Evolutionary conservation across 1,139 yeast genomes (phyloP).

Genomic region (Yamadazyma oceani): DNA sequence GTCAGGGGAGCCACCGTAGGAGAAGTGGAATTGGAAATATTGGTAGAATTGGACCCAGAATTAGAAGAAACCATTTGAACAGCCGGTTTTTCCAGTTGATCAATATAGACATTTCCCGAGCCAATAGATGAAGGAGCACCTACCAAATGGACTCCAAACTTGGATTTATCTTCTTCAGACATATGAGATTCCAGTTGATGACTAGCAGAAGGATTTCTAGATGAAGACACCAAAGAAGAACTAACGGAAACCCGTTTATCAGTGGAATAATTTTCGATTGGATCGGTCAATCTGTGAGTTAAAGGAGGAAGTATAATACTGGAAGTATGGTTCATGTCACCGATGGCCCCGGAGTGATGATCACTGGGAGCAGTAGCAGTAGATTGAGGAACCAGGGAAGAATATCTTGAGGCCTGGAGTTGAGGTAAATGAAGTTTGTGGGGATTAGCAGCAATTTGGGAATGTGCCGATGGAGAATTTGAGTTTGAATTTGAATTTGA

Average conservation of each 20-base stretch:
- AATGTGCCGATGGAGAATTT: neutral
- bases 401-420: neutral
- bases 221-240: slow-evolving; percentile 12
- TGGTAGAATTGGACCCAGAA: neutral
- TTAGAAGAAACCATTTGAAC: slow-evolving; percentile 1
- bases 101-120: neutral
- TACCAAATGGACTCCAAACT: no score
- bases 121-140: slow-evolving; percentile 2
- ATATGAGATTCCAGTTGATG: no score
- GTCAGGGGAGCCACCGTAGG: neutral
- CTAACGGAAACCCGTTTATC: slow-evolving; percentile 15
- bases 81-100: neutral
- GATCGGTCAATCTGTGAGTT: slow-evolving; percentile 3
- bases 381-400: no score
- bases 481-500: no score
- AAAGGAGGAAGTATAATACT: slow-evolving; percentile 6
- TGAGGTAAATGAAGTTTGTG: neutral
- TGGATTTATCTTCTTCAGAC: no score
- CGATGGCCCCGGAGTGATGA: neutral
- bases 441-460: no score
- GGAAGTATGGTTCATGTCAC: neutral
- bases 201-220: slow-evolving; percentile 10
- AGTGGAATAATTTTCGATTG: slow-evolving; percentile 11
- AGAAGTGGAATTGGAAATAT: neutral
- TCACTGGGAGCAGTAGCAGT: neutral